These are phyloP conservation scores for Moricandia arvensis DNA, from an alignment of 345 rosid species.

Conservation along the genomic window DNA sequence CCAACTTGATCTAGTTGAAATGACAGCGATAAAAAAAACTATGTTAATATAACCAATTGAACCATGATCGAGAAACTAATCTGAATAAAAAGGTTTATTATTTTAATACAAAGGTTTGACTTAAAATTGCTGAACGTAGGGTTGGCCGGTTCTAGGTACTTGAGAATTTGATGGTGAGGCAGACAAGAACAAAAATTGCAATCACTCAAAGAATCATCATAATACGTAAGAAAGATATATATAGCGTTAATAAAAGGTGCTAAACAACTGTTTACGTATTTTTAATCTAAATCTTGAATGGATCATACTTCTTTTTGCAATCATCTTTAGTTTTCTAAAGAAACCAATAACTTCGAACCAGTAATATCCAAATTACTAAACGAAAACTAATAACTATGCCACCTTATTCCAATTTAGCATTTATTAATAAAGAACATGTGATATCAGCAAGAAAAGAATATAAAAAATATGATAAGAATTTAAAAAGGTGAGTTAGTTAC, in stretches of 20 bases:
- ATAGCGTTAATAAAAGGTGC: neutral
- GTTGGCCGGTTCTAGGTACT: conserved; percentile 31
- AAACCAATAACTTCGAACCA: neutral
- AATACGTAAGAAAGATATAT: conserved; percentile 25
- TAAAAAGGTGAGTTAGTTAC: neutral
- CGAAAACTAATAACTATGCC: neutral
- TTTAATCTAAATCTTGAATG: neutral
- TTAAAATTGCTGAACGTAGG: neutral
- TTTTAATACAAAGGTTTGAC: conserved; percentile 1
- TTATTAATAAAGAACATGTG: neutral
- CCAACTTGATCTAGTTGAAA: too few species aligned
- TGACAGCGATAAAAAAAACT: too few species aligned
- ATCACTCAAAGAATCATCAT: neutral
- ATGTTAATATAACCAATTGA: neutral
- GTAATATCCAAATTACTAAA: neutral
- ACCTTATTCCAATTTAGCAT: neutral
- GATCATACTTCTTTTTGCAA: neutral
- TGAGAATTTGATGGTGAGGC: conserved; percentile 29
- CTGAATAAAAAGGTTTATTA: neutral
- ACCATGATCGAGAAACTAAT: neutral
- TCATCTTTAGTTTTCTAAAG: neutral
- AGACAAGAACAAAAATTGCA: conserved; percentile 8
- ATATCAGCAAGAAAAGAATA: neutral
- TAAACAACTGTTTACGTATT: neutral
- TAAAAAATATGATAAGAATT: neutral